Conservation (phyloP, 805 yeast species). For the Teunomyces panamensis region DNA sequence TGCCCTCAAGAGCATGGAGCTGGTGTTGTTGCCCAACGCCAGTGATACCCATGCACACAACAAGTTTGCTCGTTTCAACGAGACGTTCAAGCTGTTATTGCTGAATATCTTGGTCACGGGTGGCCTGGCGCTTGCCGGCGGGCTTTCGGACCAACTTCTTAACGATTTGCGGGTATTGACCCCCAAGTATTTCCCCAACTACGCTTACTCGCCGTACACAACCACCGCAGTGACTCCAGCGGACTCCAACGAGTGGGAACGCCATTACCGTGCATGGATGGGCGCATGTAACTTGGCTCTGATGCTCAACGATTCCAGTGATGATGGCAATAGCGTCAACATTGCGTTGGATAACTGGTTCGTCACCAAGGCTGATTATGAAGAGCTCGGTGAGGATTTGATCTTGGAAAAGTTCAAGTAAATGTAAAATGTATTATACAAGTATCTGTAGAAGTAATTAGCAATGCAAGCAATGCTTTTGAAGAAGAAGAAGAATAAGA, state of each 20-base stretch:
- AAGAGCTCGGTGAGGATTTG: conserved; percentile 55
- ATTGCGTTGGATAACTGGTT: conserved; percentile 50
- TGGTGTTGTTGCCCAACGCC: conserved; percentile 25
- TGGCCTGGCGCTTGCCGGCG: conserved; percentile 53
- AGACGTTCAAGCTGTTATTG: conserved; percentile 35
- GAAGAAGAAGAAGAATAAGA: background rate
- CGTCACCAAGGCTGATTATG: conserved; percentile 61
- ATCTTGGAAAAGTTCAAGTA: conserved; percentile 35
- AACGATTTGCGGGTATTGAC: conserved; percentile 50
- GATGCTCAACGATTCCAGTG: conserved; percentile 49
- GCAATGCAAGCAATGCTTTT: background rate
- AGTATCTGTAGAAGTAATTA: background rate
- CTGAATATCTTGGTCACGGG: conserved; percentile 58
- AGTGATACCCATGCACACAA: conserved; percentile 30
- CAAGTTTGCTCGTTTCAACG: conserved; percentile 33
- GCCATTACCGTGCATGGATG: conserved; percentile 61
- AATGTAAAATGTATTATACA: background rate
- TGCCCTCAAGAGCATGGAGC: conserved; percentile 35
- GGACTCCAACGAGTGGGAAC: conserved; percentile 45
- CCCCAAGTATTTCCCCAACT: conserved; percentile 45
- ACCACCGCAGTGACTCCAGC: conserved; percentile 29
- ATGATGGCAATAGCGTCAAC: conserved; percentile 23
- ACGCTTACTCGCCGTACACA: conserved; percentile 33
- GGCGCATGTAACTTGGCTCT: conserved; percentile 71
- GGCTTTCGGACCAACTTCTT: conserved; percentile 53